Base-by-base conservation (phyloP, 2,329 filamentous ascomycete genomes). In the Ilyonectria robusta region DNA sequence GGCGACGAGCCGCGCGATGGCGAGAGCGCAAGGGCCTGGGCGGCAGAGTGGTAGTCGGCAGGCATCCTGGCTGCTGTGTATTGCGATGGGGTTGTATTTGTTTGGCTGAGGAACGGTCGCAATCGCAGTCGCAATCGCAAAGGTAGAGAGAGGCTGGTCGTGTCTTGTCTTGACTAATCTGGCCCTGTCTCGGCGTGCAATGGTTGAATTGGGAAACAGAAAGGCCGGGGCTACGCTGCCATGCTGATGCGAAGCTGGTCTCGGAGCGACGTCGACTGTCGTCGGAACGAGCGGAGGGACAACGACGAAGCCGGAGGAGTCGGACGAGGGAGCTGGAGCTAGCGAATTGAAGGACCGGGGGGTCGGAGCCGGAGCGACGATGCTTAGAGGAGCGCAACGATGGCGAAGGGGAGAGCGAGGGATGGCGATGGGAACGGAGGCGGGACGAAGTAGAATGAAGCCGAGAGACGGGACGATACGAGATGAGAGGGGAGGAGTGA, bases 21-120 rank as follows among this genome's bases (percentile, higher is more conserved):
- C 31, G 82, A 81, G 59, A 87, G 77, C 66, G 85, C 82, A 42
- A 87, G 84, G 51, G 83, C 84, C 72, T 82, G 84, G 62, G 85
- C 85, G 66, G 85, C 81, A 65, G 85, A 84, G 51, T 79, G 77
- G 78, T 86, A 85, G 79, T 88, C 84, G 73, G 83, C 83, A 37
- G 86, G 84, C 86, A 88, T 88, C 46, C 57, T 54, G 17, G 40
- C 15, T 42, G 15, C 40, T 17, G n/a, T 42, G 40, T 17, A 6
- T 8, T 42, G 40, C 40, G 40, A 42, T 42, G 15, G 15, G 7
- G 40, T 7, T 7, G 40, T 6, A 42, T n/a, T 13, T 40, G 37
- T n/a, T 13, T 40, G 37, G 37, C 37, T n/a, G 37, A 40, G 37
- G 37, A 13, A 40, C 13, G 37, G 37, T 33, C 29, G 19, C 10